Evolutionary conservation across 2,329 filamentous ascomycete species (phyloP), one percentile per base, ranked within the genome.

Genomic region (Diaporthe citrichinensis): DNA sequence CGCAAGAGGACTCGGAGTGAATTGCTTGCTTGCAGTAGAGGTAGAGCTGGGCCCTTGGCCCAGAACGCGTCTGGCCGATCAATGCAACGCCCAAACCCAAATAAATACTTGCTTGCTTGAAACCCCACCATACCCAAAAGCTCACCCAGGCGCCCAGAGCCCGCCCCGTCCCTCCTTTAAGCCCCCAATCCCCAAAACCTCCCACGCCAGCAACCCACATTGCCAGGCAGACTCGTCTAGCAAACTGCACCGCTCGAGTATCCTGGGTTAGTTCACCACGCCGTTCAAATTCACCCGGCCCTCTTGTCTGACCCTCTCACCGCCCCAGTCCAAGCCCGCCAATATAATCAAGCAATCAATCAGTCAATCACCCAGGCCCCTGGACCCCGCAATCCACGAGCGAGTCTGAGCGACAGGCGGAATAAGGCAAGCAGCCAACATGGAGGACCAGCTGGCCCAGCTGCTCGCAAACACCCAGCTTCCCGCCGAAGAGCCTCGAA

Each of bases 371-470:
- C 12, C 58, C 59, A 28, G n/a, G 25, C 58, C 28, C 58, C 34
- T 53, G 58, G 46, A 73, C 58, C 58, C 71, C 49, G 71, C 71
- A 73, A 57, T 65, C 59, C 71, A 41, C 65, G 65, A 69, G 49
- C 46, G 49, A 73, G 46, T 62, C 55, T 61, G 49, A 73, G 71
- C 58, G 61, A 73, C 58, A 62, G 65, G 46, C 49, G 49, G 65
- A 55, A 55, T 23, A 69, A 69, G 65, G 65, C 65, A 69, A 55
- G 53, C 73, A 77, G 80, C 78, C 82, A 86, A 82, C 81, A 98
- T 98, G 95, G 96, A 98, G 90, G 93, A 97, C 86, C 93, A 98
- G 88, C 92, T 99, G 84, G 92, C 97, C 80, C 92, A 93, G 85
- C 90, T 98, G 84, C 92, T 99, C 78, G 92, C 93, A 81, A 95